phyloP scores from a whole-genome alignment of 805 yeast species.

The Ogataea dorogensis region DNA sequence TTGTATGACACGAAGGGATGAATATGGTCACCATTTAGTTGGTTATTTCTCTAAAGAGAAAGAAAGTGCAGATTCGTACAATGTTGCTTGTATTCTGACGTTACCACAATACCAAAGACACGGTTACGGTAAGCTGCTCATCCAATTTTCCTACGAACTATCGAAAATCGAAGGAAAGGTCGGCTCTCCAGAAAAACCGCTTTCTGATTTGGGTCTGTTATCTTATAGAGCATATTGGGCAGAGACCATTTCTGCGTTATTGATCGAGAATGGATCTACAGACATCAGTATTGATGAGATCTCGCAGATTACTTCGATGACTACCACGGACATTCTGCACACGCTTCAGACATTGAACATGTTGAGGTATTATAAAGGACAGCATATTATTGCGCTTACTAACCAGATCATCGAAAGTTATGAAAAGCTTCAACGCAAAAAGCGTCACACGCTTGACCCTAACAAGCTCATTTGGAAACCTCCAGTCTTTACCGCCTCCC shows the following conservation, averaged over 20 bases:
- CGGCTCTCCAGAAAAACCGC: conserved; percentile 97
- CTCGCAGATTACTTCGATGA: conserved; percentile 84
- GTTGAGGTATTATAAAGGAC: conserved; percentile 91
- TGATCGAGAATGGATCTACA: conserved; percentile 56
- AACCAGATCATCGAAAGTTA: conserved; percentile 78
- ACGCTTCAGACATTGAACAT: conserved; percentile 90
- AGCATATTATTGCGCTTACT: conserved; percentile 83
- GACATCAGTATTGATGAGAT: conserved; percentile 83
- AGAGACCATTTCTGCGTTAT: conserved; percentile 72
- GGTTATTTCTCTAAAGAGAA: conserved; percentile 97
- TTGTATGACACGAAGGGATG: conserved; percentile 90
- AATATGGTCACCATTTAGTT: conserved; percentile 90
- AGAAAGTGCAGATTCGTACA: conserved; percentile 91
- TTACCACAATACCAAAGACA: conserved; percentile 94
- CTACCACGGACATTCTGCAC: conserved; percentile 92
- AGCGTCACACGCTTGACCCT: conserved; percentile 75
- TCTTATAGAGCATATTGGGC: conserved; percentile 97
- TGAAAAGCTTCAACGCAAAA: conserved; percentile 61
- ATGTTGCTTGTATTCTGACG: conserved; percentile 95
- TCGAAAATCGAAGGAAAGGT: conserved; percentile 84
- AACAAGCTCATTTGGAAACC: conserved; percentile 84
- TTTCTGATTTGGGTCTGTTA: conserved; percentile 88
- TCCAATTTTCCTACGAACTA: conserved; percentile 90
- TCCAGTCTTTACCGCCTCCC: conserved; percentile 94
- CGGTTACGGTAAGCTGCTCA: conserved; percentile 89